Conservation (phyloP, 2,329 filamentous ascomycete genomes). For the Beauveria asiatica region DNA sequence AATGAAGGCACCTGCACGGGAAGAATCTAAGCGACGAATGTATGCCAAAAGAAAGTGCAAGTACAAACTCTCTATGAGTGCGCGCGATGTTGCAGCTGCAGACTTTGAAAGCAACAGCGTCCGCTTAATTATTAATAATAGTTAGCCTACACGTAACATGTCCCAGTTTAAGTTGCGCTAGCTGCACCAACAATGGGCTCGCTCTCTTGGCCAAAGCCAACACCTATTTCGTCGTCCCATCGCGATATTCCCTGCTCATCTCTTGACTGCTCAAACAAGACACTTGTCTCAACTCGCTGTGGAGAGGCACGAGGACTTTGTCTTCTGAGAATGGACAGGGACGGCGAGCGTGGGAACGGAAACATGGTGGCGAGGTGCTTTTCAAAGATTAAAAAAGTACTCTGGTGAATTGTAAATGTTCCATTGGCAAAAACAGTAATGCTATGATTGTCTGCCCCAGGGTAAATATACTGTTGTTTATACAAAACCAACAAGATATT, state of each 20-base stretch:
- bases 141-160: neutral
- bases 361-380: too few relatives aligned
- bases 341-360: too few relatives aligned
- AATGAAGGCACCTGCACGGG: neutral
- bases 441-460: neutral
- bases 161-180: neutral
- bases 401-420: neutral
- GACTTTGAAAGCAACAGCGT: slow-evolving; percentile 5
- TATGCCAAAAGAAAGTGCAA: neutral
- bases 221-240: too few relatives aligned
- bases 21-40: neutral
- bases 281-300: too few relatives aligned
- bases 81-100: neutral
- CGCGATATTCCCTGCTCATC: too few relatives aligned
- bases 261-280: too few relatives aligned
- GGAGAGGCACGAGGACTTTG: too few relatives aligned
- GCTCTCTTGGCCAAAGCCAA: too few relatives aligned
- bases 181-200: neutral
- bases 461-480: neutral
- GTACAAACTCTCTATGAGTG: neutral
- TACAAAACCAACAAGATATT: neutral
- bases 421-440: neutral
- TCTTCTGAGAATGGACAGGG: too few relatives aligned
- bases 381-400: too few relatives aligned
- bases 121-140: slow-evolving; percentile 4